Conservation (phyloP, 176 grass and related monocot species). For the Paspalum vaginatum region DNA sequence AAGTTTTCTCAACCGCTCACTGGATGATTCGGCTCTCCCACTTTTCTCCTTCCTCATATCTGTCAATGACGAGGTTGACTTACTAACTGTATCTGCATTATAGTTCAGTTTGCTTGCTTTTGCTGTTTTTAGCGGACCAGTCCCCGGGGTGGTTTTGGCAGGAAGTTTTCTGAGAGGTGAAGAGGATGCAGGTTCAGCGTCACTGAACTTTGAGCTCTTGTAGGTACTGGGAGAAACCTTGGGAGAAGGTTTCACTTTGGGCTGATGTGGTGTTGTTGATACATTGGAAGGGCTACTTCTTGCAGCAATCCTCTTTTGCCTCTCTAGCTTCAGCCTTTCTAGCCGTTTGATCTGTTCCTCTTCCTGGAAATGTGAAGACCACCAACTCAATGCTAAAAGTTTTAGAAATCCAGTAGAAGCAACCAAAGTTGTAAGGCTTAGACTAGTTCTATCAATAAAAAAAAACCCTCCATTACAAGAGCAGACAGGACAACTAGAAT, state of each 20-base stretch:
- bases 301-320: slow-evolving; percentile 93
- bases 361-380: slow-evolving; percentile 56
- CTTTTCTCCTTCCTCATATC: slow-evolving; percentile 61
- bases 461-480: neutral
- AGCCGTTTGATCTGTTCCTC: slow-evolving; percentile 85
- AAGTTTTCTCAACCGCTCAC: slow-evolving; percentile 62
- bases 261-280: slow-evolving; percentile 44
- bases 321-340: slow-evolving; percentile 85
- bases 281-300: slow-evolving; percentile 51
- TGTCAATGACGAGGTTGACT: slow-evolving; percentile 64
- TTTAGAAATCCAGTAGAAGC: neutral
- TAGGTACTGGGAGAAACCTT: slow-evolving; percentile 50
- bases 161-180: slow-evolving; percentile 53
- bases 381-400: neutral
- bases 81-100: slow-evolving; percentile 56
- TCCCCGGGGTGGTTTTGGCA: slow-evolving; percentile 45
- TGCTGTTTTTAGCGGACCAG: slow-evolving; percentile 42
- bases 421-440: slow-evolving; percentile 5
- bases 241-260: slow-evolving; percentile 56
- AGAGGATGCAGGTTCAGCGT: slow-evolving; percentile 48
- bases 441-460: slow-evolving; percentile 8
- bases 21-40: slow-evolving; percentile 54
- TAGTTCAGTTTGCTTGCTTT: slow-evolving; percentile 48
- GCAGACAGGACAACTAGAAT: neutral
- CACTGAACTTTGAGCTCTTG: slow-evolving; percentile 66